These are phyloP conservation scores for Coccomyxa subellipsoidea DNA, from an alignment of 163 green algal genomes.

Conservation along the genomic window DNA sequence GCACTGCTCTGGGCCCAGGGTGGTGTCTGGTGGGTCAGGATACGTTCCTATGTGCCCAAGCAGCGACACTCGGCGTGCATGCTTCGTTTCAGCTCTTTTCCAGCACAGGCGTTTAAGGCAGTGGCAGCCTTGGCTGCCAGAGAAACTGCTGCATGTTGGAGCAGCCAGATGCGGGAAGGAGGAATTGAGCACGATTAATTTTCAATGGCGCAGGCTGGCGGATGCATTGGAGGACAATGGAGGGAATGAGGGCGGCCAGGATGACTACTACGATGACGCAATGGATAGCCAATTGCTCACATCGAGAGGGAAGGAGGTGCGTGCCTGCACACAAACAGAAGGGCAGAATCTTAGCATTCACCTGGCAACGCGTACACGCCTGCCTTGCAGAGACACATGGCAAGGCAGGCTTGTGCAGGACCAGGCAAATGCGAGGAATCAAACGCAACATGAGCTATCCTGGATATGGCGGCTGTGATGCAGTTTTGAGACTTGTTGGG, in stretches of 20 bases:
- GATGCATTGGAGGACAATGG: not conserved
- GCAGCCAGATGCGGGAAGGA: no score
- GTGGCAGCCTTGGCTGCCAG: no score
- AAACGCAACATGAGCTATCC: no score
- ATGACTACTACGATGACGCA: conserved; percentile 14
- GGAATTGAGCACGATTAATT: no score
- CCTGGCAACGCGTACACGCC: not conserved
- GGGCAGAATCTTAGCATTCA: not conserved
- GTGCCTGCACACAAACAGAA: not conserved
- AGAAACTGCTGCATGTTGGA: no score
- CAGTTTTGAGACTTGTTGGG: no score
- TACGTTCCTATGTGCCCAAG: not conserved
- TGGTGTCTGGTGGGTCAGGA: not conserved
- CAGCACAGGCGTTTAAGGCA: not conserved
- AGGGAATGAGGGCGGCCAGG: conserved; percentile 7
- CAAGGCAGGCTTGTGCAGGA: no score
- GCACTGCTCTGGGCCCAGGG: not conserved
- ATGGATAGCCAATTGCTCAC: conserved; percentile 14
- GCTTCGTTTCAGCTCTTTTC: no score
- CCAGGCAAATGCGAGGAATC: no score
- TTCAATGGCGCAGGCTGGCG: conserved; percentile 3
- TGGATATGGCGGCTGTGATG: no score
- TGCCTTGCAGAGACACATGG: not conserved
- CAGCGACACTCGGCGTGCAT: not conserved
- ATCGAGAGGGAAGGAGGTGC: not conserved